Conservation (phyloP, 176 grass and related monocot genomes). For the Bonia amplexicaulis region DNA sequence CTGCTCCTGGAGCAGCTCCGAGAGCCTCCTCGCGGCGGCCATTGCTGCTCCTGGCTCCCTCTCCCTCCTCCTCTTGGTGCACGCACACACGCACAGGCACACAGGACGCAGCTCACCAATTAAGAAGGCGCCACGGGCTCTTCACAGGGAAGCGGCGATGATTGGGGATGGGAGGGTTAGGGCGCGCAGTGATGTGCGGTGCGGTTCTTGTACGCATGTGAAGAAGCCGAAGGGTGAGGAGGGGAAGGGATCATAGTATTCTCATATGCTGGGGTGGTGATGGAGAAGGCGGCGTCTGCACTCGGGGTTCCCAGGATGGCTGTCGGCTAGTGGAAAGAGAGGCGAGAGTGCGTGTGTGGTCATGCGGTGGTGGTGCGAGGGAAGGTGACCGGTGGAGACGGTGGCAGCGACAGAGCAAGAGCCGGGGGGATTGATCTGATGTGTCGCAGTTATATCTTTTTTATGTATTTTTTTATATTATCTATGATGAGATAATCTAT, state of each 20-base stretch:
- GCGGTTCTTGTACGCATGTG: constrained; percentile 21
- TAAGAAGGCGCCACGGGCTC: constrained; percentile 10
- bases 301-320: constrained; percentile 27
- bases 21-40: constrained; percentile 66
- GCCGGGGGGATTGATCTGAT: not conserved
- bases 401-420: not conserved
- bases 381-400: not conserved
- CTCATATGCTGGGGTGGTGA: not conserved
- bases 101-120: not conserved
- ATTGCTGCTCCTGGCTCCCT: not conserved
- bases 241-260: constrained; percentile 30
- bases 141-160: constrained; percentile 6
- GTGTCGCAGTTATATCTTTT: not conserved
- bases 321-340: constrained; percentile 50
- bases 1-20: constrained; percentile 88
- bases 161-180: not conserved
- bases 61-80: not conserved
- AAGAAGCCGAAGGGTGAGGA: not conserved
- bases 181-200: not conserved
- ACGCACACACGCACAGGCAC: not conserved
- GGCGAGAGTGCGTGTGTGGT: not conserved
- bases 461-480: too few relatives aligned
- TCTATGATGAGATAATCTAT: too few relatives aligned
- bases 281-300: not conserved
- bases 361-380: not conserved